These are phyloP conservation scores for Penicillium bovifimosum DNA, from an alignment of 495 filamentous ascomycete genomes.

Conservation along the genomic window DNA sequence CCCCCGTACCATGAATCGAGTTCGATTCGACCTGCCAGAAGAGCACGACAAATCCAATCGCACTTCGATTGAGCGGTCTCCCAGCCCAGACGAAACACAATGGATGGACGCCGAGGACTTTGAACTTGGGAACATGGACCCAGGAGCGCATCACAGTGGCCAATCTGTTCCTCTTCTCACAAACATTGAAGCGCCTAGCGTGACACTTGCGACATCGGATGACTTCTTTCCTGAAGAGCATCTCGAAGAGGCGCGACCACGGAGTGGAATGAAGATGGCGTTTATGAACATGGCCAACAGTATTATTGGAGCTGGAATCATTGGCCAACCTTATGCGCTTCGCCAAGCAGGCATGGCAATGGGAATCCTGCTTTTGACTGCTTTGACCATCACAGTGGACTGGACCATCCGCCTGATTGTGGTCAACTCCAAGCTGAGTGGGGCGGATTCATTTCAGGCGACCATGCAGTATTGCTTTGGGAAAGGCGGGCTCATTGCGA, in stretches of 20 bases:
- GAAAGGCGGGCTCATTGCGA: constrained; percentile 77
- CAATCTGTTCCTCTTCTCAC: constrained; percentile 73
- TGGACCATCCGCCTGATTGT: constrained; percentile 98
- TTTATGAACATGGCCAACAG: constrained; percentile 99
- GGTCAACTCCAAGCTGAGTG: constrained; percentile 89
- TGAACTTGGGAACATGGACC: constrained; percentile 23
- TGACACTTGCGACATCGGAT: constrained; percentile 66
- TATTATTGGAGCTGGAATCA: constrained; percentile 97
- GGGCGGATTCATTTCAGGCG: constrained; percentile 86
- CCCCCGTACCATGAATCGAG: constrained; percentile 76
- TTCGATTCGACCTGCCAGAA: constrained; percentile 76
- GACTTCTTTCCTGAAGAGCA: constrained; percentile 56
- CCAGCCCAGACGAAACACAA: constrained; percentile 37
- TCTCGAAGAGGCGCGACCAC: constrained; percentile 56
- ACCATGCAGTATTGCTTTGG: constrained; percentile 95
- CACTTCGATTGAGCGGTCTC: constrained; percentile 33
- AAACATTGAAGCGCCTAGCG: constrained; percentile 78
- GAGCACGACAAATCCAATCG: constrained; percentile 25
- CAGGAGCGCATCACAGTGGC: constrained; percentile 22
- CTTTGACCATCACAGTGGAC: constrained; percentile 76
- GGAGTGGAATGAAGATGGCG: constrained; percentile 59
- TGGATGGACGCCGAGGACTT: constrained; percentile 59
- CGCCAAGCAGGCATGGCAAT: constrained; percentile 79
- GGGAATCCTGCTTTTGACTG: constrained; percentile 71
- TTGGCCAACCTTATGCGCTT: constrained; percentile 94